These are phyloP conservation scores for Xylariaceae sp. DNA, from an alignment of 2,329 filamentous ascomycete species.

Conservation along the genomic window DNA sequence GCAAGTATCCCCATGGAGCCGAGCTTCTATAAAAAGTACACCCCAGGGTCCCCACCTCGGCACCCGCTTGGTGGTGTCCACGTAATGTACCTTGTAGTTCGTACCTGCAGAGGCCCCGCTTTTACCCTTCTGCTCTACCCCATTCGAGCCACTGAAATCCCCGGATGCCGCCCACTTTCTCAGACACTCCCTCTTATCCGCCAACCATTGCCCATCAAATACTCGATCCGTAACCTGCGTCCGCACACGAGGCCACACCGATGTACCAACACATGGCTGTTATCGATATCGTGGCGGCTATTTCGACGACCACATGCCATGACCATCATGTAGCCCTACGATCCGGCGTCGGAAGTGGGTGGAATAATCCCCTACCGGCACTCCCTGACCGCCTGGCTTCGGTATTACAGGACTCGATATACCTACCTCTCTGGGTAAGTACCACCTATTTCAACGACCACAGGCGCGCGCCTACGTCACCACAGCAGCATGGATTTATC, in stretches of 20 bases:
- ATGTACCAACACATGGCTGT: slow-evolving; percentile 14
- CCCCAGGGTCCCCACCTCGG: too few species aligned
- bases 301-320: slow-evolving; percentile 8
- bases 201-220: slow-evolving; percentile 24
- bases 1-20: background rate
- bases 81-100: background rate
- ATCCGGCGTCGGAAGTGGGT: background rate
- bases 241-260: slow-evolving; percentile 19
- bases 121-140: slow-evolving; percentile 7
- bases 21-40: background rate
- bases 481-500: background rate
- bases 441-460: background rate
- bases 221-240: slow-evolving; percentile 22
- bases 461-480: slow-evolving; percentile 13
- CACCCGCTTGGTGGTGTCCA: too few species aligned
- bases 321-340: slow-evolving; percentile 6
- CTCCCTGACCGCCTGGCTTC: background rate
- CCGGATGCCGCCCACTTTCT: slow-evolving; percentile 10
- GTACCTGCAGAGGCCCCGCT: slow-evolving; percentile 18
- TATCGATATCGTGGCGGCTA: slow-evolving; percentile 23
- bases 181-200: slow-evolving; percentile 19
- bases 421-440: background rate
- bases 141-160: slow-evolving; percentile 1
- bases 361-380: background rate
- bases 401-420: background rate